phyloP scores from a whole-genome alignment of 2,329 filamentous ascomycete species.

The Colletotrichum musae region DNA sequence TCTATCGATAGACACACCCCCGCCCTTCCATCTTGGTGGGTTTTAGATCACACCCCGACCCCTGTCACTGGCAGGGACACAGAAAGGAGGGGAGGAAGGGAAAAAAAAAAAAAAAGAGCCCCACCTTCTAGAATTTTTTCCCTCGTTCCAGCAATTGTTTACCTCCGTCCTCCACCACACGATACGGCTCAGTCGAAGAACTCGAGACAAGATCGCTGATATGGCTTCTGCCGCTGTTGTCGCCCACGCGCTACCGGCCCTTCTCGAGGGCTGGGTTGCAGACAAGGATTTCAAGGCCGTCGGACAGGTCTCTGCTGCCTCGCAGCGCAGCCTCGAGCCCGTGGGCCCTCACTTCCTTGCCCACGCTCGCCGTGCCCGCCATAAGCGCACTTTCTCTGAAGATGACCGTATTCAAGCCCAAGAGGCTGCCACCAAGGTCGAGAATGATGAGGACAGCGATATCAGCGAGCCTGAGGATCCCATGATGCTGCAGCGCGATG shows the following conservation, averaged over 20 bases:
- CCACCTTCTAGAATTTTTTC: conserved; percentile 29
- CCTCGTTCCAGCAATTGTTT: not conserved
- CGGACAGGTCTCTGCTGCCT: conserved; percentile 81
- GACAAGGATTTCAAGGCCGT: conserved; percentile 95
- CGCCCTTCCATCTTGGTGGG: not conserved
- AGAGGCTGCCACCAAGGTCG: conserved; percentile 94
- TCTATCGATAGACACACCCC: not conserved
- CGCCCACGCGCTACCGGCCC: conserved; percentile 77
- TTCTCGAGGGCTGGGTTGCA: conserved; percentile 85
- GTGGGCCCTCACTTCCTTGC: conserved; percentile 98
- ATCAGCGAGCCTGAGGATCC: conserved; percentile 96
- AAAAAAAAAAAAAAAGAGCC: conserved; percentile 12
- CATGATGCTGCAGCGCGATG: conserved; percentile 90
- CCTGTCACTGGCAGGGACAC: not conserved
- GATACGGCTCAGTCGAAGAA: conserved; percentile 24
- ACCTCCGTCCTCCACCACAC: not conserved
- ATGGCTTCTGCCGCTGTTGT: conserved; percentile 78
- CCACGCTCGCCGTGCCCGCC: conserved; percentile 93
- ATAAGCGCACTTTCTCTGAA: conserved; percentile 98
- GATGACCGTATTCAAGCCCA: conserved; percentile 98
- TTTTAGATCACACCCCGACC: not conserved
- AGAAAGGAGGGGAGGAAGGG: not conserved
- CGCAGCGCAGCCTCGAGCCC: conserved; percentile 91
- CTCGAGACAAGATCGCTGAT: conserved; percentile 43
- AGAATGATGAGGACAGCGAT: conserved; percentile 90